Base-by-base conservation (phyloP, 768 basidiomycete genomes). In the Leccinum aurantiacum region DNA sequence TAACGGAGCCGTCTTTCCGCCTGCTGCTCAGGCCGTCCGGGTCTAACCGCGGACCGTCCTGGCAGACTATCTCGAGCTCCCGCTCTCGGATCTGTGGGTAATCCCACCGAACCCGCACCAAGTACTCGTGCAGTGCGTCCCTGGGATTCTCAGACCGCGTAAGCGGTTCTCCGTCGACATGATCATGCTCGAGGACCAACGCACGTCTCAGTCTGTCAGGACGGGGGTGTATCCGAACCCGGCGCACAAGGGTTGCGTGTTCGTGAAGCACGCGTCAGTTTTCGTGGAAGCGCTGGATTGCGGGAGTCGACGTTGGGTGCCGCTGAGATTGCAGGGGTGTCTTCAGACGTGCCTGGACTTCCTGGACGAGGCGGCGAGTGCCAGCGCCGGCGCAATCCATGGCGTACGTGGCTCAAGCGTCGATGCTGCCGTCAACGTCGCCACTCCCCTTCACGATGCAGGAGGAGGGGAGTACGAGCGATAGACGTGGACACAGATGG, bases 311-410 rank as follows among this genome's bases (percentile, higher is more conserved):
- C n/a, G 74, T 87, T 0, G 83, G 46, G 46, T 47, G 46, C 46
- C 6, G 10, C 1, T 24, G 46, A 47, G 13, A 54, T 91, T 75
- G 87, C 27, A 29, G 29, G 90, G 90, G 0, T 92, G 90, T 71
- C 68, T 74, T 19, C 64, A 59, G 54, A 84, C 84, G 0, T 91
- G 89, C 69, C 67, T 92, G 58, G 79, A 79, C 22, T 90, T 87
- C 65, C 71, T 91, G 65, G 80, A 78, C 11, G 61, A 17, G 17
- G n/a, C 6, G 19, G 19, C 3, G 14, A 22, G 13, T 3, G 8
- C 15, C 29, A 9, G 7, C 6, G 27, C 15, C 29, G 17, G 41
- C 41, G 8, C 17, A 3, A 41, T n/a, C 8, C n/a, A n/a, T n/a
- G 48, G 14, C 24, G 11, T 27, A 25, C 25, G 6, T 19, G 48